Evolutionary conservation across 2,329 filamentous ascomycete species (phyloP).

Genomic region (Neofusicoccum ribis): DNA sequence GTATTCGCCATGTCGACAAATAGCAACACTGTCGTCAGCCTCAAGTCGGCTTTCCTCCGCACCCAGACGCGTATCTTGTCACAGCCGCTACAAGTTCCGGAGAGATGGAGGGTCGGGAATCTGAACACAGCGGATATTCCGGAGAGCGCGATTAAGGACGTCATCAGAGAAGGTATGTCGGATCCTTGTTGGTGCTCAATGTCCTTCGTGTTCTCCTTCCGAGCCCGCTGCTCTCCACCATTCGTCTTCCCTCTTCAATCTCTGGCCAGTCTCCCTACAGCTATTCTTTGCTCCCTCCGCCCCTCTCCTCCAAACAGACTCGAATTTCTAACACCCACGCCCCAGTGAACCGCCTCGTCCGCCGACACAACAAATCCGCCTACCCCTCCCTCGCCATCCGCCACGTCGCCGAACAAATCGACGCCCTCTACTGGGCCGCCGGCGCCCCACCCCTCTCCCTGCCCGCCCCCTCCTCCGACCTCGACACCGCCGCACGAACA

Average conservation of each 20-base stretch:
- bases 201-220: too few species aligned
- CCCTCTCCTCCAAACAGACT: not conserved
- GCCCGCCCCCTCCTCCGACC: not conserved
- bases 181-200: not conserved
- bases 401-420: constrained; percentile 72
- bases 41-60: constrained; percentile 66
- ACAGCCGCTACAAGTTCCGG: constrained; percentile 58
- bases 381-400: constrained; percentile 69
- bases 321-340: not conserved
- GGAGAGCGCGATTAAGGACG: constrained; percentile 52
- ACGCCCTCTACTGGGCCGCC: constrained; percentile 60
- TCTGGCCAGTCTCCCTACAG: too few species aligned
- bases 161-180: constrained; percentile 50
- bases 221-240: too few species aligned
- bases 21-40: constrained; percentile 49
- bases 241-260: too few species aligned
- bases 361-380: constrained; percentile 65
- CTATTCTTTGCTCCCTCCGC: too few species aligned
- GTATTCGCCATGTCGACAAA: not conserved
- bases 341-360: constrained; percentile 61
- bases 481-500: not conserved
- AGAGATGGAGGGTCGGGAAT: constrained; percentile 54
- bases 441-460: constrained; percentile 3
- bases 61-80: constrained; percentile 64
- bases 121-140: constrained; percentile 44